phyloP scores from a whole-genome alignment of 2,329 filamentous ascomycete genomes.

The Diplodia seriata region DNA sequence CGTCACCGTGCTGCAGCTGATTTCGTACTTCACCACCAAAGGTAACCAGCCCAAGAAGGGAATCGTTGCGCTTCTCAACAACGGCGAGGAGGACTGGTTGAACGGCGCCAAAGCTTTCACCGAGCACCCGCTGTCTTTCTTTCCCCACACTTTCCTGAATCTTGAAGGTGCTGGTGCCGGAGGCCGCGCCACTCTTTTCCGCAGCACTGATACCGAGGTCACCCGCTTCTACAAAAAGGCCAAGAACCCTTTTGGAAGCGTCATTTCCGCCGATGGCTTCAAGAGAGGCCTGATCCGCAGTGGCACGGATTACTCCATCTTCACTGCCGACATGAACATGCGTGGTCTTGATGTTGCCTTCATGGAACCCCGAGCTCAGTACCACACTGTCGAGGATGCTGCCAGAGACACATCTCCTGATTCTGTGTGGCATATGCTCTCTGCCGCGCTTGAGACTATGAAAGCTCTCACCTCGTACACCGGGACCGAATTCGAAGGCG shows the following conservation, averaged over 20 bases:
- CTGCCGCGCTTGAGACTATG: slow-evolving; percentile 77
- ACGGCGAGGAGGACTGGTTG: slow-evolving; percentile 91
- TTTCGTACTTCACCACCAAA: slow-evolving; percentile 81
- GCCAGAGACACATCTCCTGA: slow-evolving; percentile 74
- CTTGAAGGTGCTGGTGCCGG: slow-evolving; percentile 94
- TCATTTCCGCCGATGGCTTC: slow-evolving; percentile 85
- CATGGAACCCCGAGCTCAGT: slow-evolving; percentile 81
- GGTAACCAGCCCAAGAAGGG: slow-evolving; percentile 78
- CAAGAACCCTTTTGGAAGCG: slow-evolving; percentile 80
- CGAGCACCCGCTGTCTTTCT: slow-evolving; percentile 78
- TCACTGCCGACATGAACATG: slow-evolving; percentile 77
- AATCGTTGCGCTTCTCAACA: slow-evolving; percentile 87
- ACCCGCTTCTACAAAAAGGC: slow-evolving; percentile 77
- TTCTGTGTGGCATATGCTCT: slow-evolving; percentile 94
- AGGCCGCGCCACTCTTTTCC: slow-evolving; percentile 84
- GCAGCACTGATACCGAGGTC: slow-evolving; percentile 85
- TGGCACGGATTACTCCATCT: slow-evolving; percentile 88
- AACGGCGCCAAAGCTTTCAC: slow-evolving; percentile 87
- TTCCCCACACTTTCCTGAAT: slow-evolving; percentile 89
- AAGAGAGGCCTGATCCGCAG: slow-evolving; percentile 78
- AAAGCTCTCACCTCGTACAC: slow-evolving; percentile 73
- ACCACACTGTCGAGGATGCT: slow-evolving; percentile 92
- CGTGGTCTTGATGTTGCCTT: slow-evolving; percentile 93
- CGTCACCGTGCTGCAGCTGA: slow-evolving; percentile 81
- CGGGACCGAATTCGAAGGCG: slow-evolving; percentile 70